Evolutionary conservation across 164 flowering plant species (phyloP), one percentile per base, ranked within the genome.

Genomic region (Malania oleifera): DNA sequence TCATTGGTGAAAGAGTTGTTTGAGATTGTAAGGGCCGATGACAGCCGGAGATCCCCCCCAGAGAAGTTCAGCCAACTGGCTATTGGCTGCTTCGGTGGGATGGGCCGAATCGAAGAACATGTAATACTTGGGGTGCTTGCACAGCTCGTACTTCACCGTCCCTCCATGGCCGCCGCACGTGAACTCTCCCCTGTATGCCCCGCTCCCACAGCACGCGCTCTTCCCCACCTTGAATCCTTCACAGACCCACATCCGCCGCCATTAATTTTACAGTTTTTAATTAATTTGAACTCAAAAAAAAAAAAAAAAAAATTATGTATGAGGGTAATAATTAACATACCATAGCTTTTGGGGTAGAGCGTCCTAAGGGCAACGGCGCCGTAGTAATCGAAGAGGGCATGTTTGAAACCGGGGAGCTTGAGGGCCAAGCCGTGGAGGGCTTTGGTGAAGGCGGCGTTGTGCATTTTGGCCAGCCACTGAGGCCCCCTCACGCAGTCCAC

Each of bases 181-280:
- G 15, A 1, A 18, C 1, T 5, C 28, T 11, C 66, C 65, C 1
- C 59, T 10, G 44, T 48, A 40, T 9, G 35, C 14, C 1, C 73
- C 73, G 15, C 37, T 35, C 1, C 76, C 76, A 48, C 72, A 68
- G 40, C 73, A 72, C 7, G 73, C 73, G 7, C 13, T 40, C 14
- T 52, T 40, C 15, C 48, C 72, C 12, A 58, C 54, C 28, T 54
- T 44, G 47, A 71, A 71, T 12, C 75, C 75, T 71, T 7, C 50
- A 52, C 7, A 27, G 5, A 31, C 7, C 9, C n/a, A n/a, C n/a
- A n/a, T n/a, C n/a, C n/a, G n/a, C n/a, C n/a, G n/a, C n/a, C n/a
- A n/a, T n/a, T n/a, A n/a, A n/a, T n/a, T n/a, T n/a, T n/a, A n/a
- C n/a, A 31, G 37, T 9, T 4, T 31, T 9, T 31, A 4, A 31